Base-by-base conservation (phyloP, 805 yeast genomes). In the Kurtzmaniella cleridarum region DNA sequence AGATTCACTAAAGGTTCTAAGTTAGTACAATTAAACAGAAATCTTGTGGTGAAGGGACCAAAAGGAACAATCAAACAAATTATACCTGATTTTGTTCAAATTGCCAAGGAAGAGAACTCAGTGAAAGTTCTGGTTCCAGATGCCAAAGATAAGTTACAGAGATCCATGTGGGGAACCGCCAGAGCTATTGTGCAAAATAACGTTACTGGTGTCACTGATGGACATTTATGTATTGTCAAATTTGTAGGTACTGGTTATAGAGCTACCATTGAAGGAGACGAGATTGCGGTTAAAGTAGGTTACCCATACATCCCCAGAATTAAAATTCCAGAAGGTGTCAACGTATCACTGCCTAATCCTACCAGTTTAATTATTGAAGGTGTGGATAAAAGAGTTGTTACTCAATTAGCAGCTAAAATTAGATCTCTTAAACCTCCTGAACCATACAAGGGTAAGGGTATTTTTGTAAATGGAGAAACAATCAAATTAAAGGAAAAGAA, bases 401-500 rank as follows among this genome's bases (percentile, higher is more conserved):
- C 79, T 55, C 72, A 82, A 39, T 88, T 86, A 63, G 98, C 98
- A 14, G 96, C 95, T 12, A 78, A 79, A 41, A 72, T 93, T 48
- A 81, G 98, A 61, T 78, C 77, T 51, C 79, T 79, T 71, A 87
- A 86, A 59, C 95, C 95, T 44, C 99, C 99, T 34, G 99, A 93
- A 68, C 97, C 97, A 30, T 93, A 93, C 64, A 93, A 93, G 69
- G 98, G 98, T 59, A 95, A 95, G 53, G 99, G 99, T 57, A 84
- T 93, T 36, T 93, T 84, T 59, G 83, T 93, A 36, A 85, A 90
- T 62, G 84, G 80, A 55, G 98, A 93, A 69, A 88, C 95, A 36
- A 84, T 93, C 61, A 81, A 79, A 59, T 72, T 91, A 57, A 93
- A 93, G 76, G 87, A 83, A 51, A 87, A 87, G 76, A 91, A 89